phyloP scores from a whole-genome alignment of 441 rosid genomes.

The Populus hybrid region DNA sequence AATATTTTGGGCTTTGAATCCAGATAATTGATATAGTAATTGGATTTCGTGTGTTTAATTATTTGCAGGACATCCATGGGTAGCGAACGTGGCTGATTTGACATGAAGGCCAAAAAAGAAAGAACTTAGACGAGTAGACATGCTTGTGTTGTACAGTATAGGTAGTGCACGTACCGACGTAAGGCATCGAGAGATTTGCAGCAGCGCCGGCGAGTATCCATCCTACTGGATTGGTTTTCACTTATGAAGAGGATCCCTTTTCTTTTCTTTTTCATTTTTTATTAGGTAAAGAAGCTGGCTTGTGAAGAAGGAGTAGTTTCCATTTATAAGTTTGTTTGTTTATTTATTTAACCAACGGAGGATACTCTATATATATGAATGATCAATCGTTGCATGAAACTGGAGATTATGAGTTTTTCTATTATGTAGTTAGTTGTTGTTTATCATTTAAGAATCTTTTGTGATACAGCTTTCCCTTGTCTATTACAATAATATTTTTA shows the following conservation, averaged over 20 bases:
- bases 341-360: too few relatives aligned
- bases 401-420: too few relatives aligned
- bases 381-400: too few relatives aligned
- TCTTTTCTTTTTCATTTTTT: background rate
- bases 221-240: background rate
- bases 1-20: background rate
- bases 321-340: too few relatives aligned
- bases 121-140: too few relatives aligned
- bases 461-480: too few relatives aligned
- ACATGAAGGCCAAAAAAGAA: background rate
- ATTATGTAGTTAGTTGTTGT: too few relatives aligned
- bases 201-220: background rate
- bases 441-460: too few relatives aligned
- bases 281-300: too few relatives aligned
- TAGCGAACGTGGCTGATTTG: conserved; percentile 14
- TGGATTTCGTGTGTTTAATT: background rate
- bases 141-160: background rate
- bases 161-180: background rate
- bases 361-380: too few relatives aligned
- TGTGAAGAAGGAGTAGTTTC: too few relatives aligned
- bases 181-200: background rate
- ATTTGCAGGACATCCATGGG: conserved; percentile 55
- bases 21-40: background rate
- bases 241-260: background rate
- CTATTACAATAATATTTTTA: too few relatives aligned